Percentiles rank a stretch among this genome's conserved stretches.
phyloP scores from a whole-genome alignment of 345 rosid species.

The Pugionium cornutum region DNA sequence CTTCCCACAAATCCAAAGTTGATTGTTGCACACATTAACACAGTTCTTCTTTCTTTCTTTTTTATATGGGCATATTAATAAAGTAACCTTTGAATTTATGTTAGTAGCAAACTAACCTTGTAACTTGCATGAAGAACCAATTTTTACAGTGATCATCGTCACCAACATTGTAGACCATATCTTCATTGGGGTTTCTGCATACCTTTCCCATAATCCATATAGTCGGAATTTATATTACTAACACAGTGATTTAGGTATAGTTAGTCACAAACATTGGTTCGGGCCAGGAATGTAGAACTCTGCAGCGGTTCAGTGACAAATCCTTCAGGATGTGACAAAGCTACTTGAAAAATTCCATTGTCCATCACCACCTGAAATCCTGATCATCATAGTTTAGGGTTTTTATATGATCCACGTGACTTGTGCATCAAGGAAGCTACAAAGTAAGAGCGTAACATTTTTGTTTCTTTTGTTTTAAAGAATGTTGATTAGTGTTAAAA shows the following conservation, averaged over 20 bases:
- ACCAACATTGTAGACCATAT: constrained; percentile 66
- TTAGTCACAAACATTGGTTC: constrained; percentile 50
- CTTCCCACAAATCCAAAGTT: constrained; percentile 46
- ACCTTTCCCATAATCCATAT: constrained; percentile 95
- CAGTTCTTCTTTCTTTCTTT: not conserved
- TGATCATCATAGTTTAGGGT: constrained; percentile 12
- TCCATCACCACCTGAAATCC: constrained; percentile 68
- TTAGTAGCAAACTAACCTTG: constrained; percentile 50
- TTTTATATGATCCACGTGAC: constrained; percentile 12
- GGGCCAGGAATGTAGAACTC: constrained; percentile 90
- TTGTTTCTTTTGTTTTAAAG: not conserved
- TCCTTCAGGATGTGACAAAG: constrained; percentile 75
- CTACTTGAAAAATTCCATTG: constrained; percentile 71
- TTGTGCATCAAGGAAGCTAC: constrained; percentile 25
- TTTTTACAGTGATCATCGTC: constrained; percentile 57
- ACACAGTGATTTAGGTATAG: constrained; percentile 53
- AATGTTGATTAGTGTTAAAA: not conserved
- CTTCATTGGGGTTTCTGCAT: constrained; percentile 70
- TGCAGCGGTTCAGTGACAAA: constrained; percentile 78
- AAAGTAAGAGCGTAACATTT: not conserved
- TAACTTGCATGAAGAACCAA: constrained; percentile 87
- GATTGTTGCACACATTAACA: not conserved
- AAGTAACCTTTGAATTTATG: not conserved
- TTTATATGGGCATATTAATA: too few species aligned
- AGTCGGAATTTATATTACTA: constrained; percentile 62